These are phyloP conservation scores for Elsinoe arachidis DNA, from an alignment of 2,329 filamentous ascomycete species.

Conservation along the genomic window DNA sequence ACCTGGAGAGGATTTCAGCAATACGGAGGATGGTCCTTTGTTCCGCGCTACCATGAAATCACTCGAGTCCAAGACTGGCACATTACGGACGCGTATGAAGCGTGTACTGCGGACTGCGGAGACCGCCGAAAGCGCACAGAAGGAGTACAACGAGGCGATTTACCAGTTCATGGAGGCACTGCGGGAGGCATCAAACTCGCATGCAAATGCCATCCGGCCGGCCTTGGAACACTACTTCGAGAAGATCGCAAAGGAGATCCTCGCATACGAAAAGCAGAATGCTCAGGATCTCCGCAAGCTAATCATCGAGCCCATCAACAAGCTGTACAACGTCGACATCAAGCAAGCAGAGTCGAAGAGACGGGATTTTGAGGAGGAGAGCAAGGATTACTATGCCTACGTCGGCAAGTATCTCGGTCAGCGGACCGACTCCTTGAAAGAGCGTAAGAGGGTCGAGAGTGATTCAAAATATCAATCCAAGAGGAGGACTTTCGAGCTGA, in stretches of 20 bases:
- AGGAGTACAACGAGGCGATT: conserved; percentile 77
- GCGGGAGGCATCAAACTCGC: conserved; percentile 78
- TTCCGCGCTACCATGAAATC: conserved; percentile 97
- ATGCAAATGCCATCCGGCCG: conserved; percentile 92
- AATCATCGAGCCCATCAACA: conserved; percentile 87
- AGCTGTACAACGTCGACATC: conserved; percentile 90
- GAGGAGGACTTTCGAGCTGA: conserved; percentile 88
- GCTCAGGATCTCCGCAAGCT: conserved; percentile 76
- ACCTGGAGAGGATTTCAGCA: conserved; percentile 74
- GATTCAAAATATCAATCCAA: conserved; percentile 95
- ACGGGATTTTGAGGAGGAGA: conserved; percentile 97
- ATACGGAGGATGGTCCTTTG: conserved; percentile 83
- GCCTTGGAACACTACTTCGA: conserved; percentile 97
- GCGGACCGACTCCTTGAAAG: conserved; percentile 87
- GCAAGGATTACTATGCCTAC: conserved; percentile 95
- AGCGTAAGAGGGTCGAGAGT: conserved; percentile 91
- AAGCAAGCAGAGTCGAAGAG: conserved; percentile 96
- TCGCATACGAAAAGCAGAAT: conserved; percentile 79
- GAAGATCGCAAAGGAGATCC: conserved; percentile 85
- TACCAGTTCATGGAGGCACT: conserved; percentile 75
- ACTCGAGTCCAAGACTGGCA: conserved; percentile 90
- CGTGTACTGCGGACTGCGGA: conserved; percentile 93
- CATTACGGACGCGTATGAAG: conserved; percentile 90
- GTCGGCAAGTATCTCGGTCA: conserved; percentile 94
- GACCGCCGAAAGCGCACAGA: conserved; percentile 69